These are phyloP conservation scores for Pelargonium citronellum DNA, from an alignment of 441 rosid species.

Conservation along the genomic window DNA sequence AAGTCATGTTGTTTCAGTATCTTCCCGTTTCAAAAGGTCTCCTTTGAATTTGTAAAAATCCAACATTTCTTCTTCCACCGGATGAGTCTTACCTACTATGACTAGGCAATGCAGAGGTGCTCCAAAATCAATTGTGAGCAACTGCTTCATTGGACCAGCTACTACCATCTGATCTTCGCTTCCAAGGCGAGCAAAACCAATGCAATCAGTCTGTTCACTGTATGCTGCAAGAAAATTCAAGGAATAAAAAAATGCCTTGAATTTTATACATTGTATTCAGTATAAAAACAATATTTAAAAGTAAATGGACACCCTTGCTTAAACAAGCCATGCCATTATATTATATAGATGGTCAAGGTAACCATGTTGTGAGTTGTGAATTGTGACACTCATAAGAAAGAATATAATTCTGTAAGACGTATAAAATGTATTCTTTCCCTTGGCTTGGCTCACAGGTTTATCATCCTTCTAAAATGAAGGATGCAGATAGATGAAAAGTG, in stretches of 20 bases:
- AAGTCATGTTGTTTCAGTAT: conserved; percentile 12
- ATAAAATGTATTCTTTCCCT: no score
- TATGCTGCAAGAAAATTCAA: conserved; percentile 39
- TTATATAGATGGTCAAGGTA: no score
- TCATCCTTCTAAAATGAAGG: no score
- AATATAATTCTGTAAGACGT: no score
- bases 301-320: no score
- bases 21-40: conserved; percentile 9
- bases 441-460: no score
- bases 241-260: neutral
- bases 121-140: conserved; percentile 63
- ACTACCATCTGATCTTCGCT: conserved; percentile 77
- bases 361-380: no score
- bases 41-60: conserved; percentile 46
- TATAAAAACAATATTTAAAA: no score
- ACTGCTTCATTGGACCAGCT: conserved; percentile 70
- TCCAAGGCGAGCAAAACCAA: conserved; percentile 80
- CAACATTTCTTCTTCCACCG: conserved; percentile 84
- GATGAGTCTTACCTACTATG: conserved; percentile 71
- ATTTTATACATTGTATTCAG: neutral
- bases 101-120: conserved; percentile 82
- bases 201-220: conserved; percentile 56
- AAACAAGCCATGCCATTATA: no score
- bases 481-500: no score
- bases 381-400: no score